Evolutionary conservation across 2,329 filamentous ascomycete species (phyloP).

Genomic region (Colletotrichum caudatum): DNA sequence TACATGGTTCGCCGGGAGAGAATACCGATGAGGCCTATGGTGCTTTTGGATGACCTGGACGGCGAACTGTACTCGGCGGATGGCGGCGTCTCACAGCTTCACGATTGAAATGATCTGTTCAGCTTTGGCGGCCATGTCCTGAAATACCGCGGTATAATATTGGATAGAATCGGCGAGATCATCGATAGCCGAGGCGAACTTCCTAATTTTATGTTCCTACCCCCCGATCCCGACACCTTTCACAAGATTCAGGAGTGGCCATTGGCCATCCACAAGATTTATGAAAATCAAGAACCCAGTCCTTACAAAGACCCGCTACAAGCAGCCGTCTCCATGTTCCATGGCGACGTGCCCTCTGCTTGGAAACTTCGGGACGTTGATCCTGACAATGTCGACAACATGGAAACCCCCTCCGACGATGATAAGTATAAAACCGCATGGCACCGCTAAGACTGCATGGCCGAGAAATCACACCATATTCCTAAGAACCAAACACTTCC

Average conservation of each 20-base stretch:
- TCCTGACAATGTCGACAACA: neutral
- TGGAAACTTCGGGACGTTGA: neutral
- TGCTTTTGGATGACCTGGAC: neutral
- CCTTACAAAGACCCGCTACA: neutral
- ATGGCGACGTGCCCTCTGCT: conserved; percentile 6
- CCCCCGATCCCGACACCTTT: neutral
- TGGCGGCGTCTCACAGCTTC: neutral
- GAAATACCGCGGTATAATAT: neutral
- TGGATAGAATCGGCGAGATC: neutral
- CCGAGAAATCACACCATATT: neutral
- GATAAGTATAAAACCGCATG: neutral
- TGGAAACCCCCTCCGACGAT: no score
- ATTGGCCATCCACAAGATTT: neutral
- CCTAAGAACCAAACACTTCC: neutral
- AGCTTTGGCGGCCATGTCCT: neutral
- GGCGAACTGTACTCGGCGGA: conserved; percentile 1
- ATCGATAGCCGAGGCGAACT: neutral
- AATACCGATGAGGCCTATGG: neutral
- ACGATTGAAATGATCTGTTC: neutral
- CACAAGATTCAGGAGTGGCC: conserved; percentile 1
- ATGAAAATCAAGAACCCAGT: neutral
- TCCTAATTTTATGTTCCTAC: neutral
- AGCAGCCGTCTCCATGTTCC: conserved; percentile 12
- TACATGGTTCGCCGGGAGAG: conserved; percentile 10
- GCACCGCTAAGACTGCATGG: neutral